phyloP scores from a whole-genome alignment of 1,284 basidiomycete genomes.

The Cryptococcus maquisensis region DNA sequence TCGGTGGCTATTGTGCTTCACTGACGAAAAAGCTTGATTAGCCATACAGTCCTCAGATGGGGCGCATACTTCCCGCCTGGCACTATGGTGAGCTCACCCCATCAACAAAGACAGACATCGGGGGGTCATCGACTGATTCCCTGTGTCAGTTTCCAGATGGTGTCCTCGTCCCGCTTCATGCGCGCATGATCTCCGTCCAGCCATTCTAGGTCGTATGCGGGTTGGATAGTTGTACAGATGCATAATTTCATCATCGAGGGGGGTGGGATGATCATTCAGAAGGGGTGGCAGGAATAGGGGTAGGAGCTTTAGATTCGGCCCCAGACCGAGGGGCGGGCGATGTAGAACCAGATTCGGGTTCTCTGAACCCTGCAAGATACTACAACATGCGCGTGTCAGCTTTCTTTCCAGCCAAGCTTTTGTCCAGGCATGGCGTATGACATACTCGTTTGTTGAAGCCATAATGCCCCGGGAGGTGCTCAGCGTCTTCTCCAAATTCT shows the following conservation, averaged over 20 bases:
- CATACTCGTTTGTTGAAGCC: constrained; percentile 35
- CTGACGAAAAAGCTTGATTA: not conserved
- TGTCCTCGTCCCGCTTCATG: constrained; percentile 36
- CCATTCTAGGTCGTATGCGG: constrained; percentile 21
- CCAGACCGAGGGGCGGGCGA: not conserved
- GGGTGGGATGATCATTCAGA: too few species aligned
- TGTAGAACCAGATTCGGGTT: not conserved
- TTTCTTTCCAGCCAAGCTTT: too few species aligned
- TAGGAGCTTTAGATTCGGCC: too few species aligned
- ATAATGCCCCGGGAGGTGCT: constrained; percentile 41
- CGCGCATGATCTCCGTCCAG: constrained; percentile 37
- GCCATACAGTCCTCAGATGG: constrained; percentile 26
- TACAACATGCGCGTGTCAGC: too few species aligned
- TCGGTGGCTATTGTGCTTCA: not conserved
- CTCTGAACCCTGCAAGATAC: not conserved
- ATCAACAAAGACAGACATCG: too few species aligned
- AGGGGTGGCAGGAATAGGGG: too few species aligned
- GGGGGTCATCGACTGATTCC: not conserved
- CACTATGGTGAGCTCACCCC: constrained; percentile 24
- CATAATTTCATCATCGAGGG: too few species aligned
- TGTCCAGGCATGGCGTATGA: not conserved
- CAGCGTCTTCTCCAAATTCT: constrained; percentile 16
- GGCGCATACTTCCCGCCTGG: constrained; percentile 38
- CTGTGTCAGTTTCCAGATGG: constrained; percentile 30
- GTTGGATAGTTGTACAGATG: not conserved